These are phyloP conservation scores for Fraxinus dipetala DNA, from an alignment of 305 asterid genomes.

Conservation along the genomic window DNA sequence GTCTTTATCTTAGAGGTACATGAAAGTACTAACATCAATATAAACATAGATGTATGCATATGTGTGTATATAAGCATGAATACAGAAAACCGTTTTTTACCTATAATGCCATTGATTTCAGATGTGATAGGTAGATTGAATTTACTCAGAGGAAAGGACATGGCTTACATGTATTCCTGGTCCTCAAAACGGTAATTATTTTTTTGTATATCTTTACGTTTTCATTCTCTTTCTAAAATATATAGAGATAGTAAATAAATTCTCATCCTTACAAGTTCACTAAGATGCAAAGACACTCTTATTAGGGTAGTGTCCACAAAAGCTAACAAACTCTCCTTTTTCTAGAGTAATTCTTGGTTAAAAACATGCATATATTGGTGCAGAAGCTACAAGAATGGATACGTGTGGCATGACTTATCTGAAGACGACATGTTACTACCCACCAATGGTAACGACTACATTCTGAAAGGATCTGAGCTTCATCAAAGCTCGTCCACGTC, in stretches of 20 bases:
- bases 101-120: not conserved
- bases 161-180: conserved; percentile 45
- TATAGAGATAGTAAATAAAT: not conserved
- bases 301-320: not conserved
- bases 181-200: conserved; percentile 38
- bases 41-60: not conserved
- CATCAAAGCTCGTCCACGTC: conserved; percentile 8
- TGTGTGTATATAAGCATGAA: not conserved
- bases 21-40: not conserved
- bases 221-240: not conserved
- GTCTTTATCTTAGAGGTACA: conserved; percentile 43
- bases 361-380: not conserved
- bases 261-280: not conserved
- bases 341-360: not conserved
- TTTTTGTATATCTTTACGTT: not conserved
- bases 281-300: not conserved
- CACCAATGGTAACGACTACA: conserved; percentile 34
- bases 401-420: conserved; percentile 45
- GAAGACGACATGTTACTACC: conserved; percentile 42
- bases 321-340: not conserved
- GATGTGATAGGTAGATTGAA: conserved; percentile 41
- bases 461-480: conserved; percentile 43
- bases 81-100: not conserved
- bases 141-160: conserved; percentile 41
- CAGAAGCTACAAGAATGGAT: conserved; percentile 45